These are phyloP conservation scores for Microsporum canis DNA, from an alignment of 2,329 filamentous ascomycete genomes.

Conservation along the genomic window DNA sequence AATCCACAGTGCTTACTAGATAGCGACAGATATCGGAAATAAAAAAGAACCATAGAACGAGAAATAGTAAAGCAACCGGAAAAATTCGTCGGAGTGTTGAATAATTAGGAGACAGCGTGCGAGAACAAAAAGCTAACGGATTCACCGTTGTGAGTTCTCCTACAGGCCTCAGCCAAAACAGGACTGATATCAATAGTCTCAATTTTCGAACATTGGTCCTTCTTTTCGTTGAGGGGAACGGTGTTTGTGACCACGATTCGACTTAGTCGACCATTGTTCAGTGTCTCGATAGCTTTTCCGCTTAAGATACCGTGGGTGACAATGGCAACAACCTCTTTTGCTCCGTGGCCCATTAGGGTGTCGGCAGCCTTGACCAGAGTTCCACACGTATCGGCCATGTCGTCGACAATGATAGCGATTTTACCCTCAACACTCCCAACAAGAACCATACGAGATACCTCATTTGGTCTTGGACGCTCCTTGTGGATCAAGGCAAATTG, in stretches of 20 bases:
- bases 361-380: slow-evolving; percentile 80
- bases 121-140: slow-evolving; percentile 43
- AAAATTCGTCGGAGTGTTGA: neutral
- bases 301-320: slow-evolving; percentile 90
- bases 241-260: slow-evolving; percentile 86
- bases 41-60: neutral
- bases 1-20: neutral
- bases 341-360: slow-evolving; percentile 76
- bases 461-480: slow-evolving; percentile 81
- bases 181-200: slow-evolving; percentile 87
- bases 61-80: neutral
- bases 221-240: slow-evolving; percentile 69
- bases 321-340: slow-evolving; percentile 80
- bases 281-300: slow-evolving; percentile 73
- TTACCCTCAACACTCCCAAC: slow-evolving; percentile 87
- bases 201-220: slow-evolving; percentile 63
- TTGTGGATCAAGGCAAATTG: slow-evolving; percentile 95
- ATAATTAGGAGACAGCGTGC: slow-evolving; percentile 33
- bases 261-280: slow-evolving; percentile 66
- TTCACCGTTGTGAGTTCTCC: slow-evolving; percentile 42
- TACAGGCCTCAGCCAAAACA: slow-evolving; percentile 46
- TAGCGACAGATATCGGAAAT: neutral
- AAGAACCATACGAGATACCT: slow-evolving; percentile 88
- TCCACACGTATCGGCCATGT: slow-evolving; percentile 95
- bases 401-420: slow-evolving; percentile 90